A percentile compares a stretch with the other conserved stretches of the same genome.
These are phyloP conservation scores for Solanum pimpinellifolium DNA, from an alignment of 257 asterid species.

Conservation along the genomic window DNA sequence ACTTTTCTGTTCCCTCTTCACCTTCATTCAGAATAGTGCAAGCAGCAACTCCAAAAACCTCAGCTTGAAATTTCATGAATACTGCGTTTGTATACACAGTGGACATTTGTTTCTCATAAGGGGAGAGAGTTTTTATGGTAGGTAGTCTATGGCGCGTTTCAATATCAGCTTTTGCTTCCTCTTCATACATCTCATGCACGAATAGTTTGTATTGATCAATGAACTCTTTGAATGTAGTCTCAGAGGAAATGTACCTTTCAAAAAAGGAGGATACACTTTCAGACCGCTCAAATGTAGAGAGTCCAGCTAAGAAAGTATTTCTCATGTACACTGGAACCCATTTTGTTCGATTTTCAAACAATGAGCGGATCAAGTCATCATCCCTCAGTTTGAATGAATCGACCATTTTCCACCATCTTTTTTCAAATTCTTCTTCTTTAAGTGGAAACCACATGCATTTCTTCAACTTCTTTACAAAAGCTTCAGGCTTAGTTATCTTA, in stretches of 20 bases:
- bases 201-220: conserved; percentile 13
- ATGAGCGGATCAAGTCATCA: neutral
- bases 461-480: conserved; percentile 10
- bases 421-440: conserved; percentile 23
- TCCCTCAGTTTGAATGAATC: neutral
- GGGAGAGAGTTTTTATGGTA: conserved; percentile 13
- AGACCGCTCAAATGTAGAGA: neutral
- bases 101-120: conserved; percentile 44
- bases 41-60: conserved; percentile 20
- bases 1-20: conserved; percentile 9
- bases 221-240: conserved; percentile 24
- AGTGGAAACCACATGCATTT: conserved; percentile 15
- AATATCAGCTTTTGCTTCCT: conserved; percentile 24
- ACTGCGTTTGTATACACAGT: conserved; percentile 22
- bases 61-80: conserved; percentile 32
- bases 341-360: neutral
- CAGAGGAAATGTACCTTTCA: neutral
- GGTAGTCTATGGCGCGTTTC: conserved; percentile 9
- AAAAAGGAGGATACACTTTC: neutral
- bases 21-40: conserved; percentile 20
- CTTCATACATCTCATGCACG: conserved; percentile 18
- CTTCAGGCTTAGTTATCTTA: conserved; percentile 2
- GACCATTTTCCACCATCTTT: conserved; percentile 22
- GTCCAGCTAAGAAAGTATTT: neutral
- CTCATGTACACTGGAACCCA: neutral